Conservation (phyloP, 169 alveolate species). For the Cryptosporidium felis region DNA sequence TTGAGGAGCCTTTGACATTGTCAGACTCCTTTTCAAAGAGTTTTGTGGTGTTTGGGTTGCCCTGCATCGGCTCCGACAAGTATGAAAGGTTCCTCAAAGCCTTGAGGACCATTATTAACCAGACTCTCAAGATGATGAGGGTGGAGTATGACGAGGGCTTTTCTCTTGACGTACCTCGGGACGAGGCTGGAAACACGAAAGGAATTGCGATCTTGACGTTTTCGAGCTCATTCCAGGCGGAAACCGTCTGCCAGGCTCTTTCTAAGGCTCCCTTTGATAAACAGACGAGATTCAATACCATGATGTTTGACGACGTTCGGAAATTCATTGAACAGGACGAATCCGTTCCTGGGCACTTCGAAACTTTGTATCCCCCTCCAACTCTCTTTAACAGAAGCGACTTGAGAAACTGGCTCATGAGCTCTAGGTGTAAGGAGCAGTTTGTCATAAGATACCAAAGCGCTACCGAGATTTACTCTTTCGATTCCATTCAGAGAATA, state of each 20-base stretch:
- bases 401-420: conserved; percentile 85
- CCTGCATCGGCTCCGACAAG: conserved; percentile 76
- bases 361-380: conserved; percentile 72
- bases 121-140: conserved; percentile 73
- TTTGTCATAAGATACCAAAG: conserved; percentile 86
- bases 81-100: conserved; percentile 78
- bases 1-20: conserved; percentile 77
- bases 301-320: conserved; percentile 82
- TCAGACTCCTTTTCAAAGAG: conserved; percentile 73
- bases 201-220: conserved; percentile 85
- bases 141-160: conserved; percentile 74
- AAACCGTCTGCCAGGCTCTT: conserved; percentile 50
- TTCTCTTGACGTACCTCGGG: conserved; percentile 76
- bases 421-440: conserved; percentile 85
- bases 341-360: conserved; percentile 80
- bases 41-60: conserved; percentile 78
- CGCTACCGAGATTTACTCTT: conserved; percentile 88
- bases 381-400: conserved; percentile 83
- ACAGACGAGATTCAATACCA: conserved; percentile 74
- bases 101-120: conserved; percentile 75
- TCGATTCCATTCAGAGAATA: conserved; percentile 84
- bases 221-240: conserved; percentile 80
- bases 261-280: conserved; percentile 67
- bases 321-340: conserved; percentile 78
- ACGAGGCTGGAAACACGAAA: conserved; percentile 73